Evolutionary conservation across 306 rosid genomes (phyloP), one percentile per base, ranked within the genome.

Genomic region (Phaseolus lunatus): DNA sequence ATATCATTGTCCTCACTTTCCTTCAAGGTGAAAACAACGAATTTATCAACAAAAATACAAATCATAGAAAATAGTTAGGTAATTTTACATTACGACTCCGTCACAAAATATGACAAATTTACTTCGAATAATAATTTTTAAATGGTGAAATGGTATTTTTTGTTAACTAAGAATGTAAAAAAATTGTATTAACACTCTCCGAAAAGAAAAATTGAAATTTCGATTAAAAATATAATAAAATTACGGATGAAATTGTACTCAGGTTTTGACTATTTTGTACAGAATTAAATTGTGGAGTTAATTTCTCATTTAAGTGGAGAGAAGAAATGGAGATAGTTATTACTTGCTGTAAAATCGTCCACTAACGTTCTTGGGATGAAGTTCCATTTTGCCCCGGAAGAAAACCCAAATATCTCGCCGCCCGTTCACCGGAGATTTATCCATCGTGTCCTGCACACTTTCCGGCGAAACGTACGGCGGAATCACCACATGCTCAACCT

Each of bases 321-420:
- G 57, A 26, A 31, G 19, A 58, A 31, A 45, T 12, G 12, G 31
- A 70, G 3, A 24, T 37, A 13, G 47, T 24, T 90, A 91, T 41
- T 90, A 96, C 99, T 91, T 96, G 99, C 99, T 90, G 93, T 96
- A 96, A 84, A 72, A 96, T 31, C 93, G 73, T 43, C 99, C 99
- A 72, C 98, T 96, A 66, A 96, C 85, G 73, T 96, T 96, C 80
- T 92, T 96, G 0, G 99, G 99, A 58, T 96, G 90, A 33, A 96
- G 86, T 68, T 96, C 99, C 99, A 96, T 96, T 80, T 96, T 96
- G 0, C 99, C 99, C 29, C 99, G 84, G 84, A 96, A 96, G 86
- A 92, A 92, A 14, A 78, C 98, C 81, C 92, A 96, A 53, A 96
- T 88, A 65, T 96, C 93, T 22, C 98, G 85, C 83, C 85, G 87